Base-by-base conservation (phyloP, 176 grass and related monocot genomes). In the Musa troglodytarum region DNA sequence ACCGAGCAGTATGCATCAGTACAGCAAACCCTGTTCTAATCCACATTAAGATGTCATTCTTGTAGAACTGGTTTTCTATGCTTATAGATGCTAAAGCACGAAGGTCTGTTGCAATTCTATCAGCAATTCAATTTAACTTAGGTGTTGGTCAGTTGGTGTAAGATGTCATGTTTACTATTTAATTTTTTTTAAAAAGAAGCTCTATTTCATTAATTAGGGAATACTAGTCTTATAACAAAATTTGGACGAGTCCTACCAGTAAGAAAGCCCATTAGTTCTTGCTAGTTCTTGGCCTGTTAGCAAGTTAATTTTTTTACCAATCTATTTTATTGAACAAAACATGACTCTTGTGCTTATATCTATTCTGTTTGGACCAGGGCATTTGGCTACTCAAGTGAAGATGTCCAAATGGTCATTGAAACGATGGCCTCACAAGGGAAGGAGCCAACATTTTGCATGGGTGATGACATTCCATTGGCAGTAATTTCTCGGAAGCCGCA, bases 371-470 rank as follows among this genome's bases (percentile, higher is more conserved):
- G 16, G 68, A 50, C 73, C 49, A 99, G 96, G 88, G 96, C 96
- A 79, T 99, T 99, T 86, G 96, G 96, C 55, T 95, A 99, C 84
- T 99, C 96, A 58, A 99, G 96, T 86, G 96, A 99, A 88, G 96
- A 99, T 92, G 96, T 99, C 76, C 96, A 99, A 84, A 83, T 99
- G 96, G 91, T 99, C 59, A 99, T 99, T 80, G 96, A 99, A 89
- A 84, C 96, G 34, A 99, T 99, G 96, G 96, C 96, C 73, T 91
- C 88, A 68, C 96, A 99, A 94, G 96, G 96, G 69, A 99, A 99
- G 89, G 96, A 99, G 59, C 96, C 96, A 84, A 99, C 96, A 80
- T 99, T 99, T 91, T 99, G 96, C 76, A 99, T 99, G 96, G 96
- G 96, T 1, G 96, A 99, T 81, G 96, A 99, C 83, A 99, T 89